Base-by-base conservation (phyloP, 768 basidiomycete species). In the Termitomyces sp. region DNA sequence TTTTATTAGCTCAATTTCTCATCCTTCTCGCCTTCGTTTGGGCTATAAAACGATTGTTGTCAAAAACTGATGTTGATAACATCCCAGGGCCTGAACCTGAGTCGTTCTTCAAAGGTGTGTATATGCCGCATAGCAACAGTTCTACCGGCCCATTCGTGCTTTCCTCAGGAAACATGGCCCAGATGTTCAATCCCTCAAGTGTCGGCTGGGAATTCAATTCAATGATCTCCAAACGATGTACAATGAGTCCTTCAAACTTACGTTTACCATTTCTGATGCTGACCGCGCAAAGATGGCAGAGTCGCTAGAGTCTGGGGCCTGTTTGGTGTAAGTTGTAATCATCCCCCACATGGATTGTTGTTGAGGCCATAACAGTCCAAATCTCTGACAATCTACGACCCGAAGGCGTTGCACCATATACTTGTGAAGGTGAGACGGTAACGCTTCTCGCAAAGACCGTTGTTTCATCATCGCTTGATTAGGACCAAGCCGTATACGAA, bases 341-440 rank as follows among this genome's bases (percentile, higher is more conserved):
- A 20, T 12, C 4, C 7, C 20, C 35, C n/a, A 7, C 12, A 7
- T 12, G 18, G 20, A 36, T 9, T 9, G 0, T 57, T 33, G 24
- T 32, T 57, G 44, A 57, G 42, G 42, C 42, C 8, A 22, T 39
- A 70, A 65, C 38, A 67, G 42, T 45, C 44, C 4, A 69, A 67
- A 16, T 71, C 72, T 20, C 68, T 78, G 46, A 74, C 74, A 58
- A 62, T 79, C 42, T 72, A 71, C 7, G 77, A 78, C 48, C 77
- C 75, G 5, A 71, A 69, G 28, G 77, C 77, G 1, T 40, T 78
- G 16, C 67, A 77, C 55, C 71, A 77, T 46, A 71, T 78, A 35
- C 60, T 76, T 8, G 69, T 79, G 44, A 79, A 75, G 62, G 67
- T 67, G 8, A 6, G 38, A 16, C n/a, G 20, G 35, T 12, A 22